Evolutionary conservation across 768 basidiomycete species (phyloP).

Genomic region (Steccherinum ochraceum): DNA sequence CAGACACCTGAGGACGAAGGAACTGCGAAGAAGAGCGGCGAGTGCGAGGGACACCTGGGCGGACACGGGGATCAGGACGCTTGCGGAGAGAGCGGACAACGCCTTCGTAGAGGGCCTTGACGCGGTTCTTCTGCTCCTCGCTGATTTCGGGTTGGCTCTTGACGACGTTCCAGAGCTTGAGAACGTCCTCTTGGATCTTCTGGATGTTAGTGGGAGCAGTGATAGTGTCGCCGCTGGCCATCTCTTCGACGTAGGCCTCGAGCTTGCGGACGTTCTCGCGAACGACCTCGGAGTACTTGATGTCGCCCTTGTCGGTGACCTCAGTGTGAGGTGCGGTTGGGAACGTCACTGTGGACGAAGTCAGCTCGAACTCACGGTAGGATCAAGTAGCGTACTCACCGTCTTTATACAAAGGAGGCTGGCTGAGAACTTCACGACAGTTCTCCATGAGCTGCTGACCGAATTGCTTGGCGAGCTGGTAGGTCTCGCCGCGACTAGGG

Average conservation of each 20-base stretch:
- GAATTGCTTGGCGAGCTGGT: conserved; percentile 94
- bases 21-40: conserved; percentile 96
- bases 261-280: conserved; percentile 96
- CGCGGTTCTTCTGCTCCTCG: conserved; percentile 92
- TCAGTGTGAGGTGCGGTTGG: conserved; percentile 96
- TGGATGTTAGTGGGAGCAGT: conserved; percentile 84
- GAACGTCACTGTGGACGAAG: conserved; percentile 70
- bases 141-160: conserved; percentile 97
- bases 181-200: conserved; percentile 95
- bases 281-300: conserved; percentile 90
- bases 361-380: neutral
- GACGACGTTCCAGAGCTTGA: conserved; percentile 96
- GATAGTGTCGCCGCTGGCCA: conserved; percentile 92
- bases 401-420: conserved; percentile 93
- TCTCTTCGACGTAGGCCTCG: conserved; percentile 96
- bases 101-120: conserved; percentile 93
- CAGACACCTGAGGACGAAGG: conserved; percentile 84
- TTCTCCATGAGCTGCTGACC: conserved; percentile 95
- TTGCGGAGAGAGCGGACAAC: conserved; percentile 91
- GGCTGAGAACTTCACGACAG: conserved; percentile 74
- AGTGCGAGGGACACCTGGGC: conserved; percentile 44
- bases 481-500: conserved; percentile 80
- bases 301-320: conserved; percentile 89
- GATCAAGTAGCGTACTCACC: conserved; percentile 43
- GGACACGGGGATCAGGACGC: conserved; percentile 53